Percentiles rank a stretch among this genome's conserved stretches.
Evolutionary conservation across 176 grass and related monocot species (phyloP).

Genomic region (Carex cristatella): DNA sequence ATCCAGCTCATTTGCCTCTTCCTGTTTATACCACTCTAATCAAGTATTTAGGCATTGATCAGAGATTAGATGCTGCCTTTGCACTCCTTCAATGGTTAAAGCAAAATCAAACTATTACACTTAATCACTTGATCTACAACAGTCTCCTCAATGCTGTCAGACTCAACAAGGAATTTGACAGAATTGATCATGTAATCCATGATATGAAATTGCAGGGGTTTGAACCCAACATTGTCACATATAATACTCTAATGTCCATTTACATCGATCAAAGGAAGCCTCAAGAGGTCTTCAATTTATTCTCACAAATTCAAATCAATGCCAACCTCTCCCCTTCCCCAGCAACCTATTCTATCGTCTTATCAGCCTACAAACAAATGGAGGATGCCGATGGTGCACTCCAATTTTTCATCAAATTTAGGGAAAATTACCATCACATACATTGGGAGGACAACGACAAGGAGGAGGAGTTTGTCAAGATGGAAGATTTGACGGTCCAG

Average conservation of each 20-base stretch:
- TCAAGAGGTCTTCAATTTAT: slow-evolving; percentile 41
- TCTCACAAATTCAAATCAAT: slow-evolving; percentile 31
- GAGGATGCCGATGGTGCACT: slow-evolving; percentile 48
- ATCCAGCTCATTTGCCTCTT: slow-evolving; percentile 33
- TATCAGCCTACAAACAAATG: slow-evolving; percentile 65
- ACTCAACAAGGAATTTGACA: slow-evolving; percentile 35
- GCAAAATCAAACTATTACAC: neutral
- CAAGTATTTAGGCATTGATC: slow-evolving; percentile 39
- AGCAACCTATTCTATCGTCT: slow-evolving; percentile 51
- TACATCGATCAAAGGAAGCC: neutral
- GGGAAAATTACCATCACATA: slow-evolving; percentile 30
- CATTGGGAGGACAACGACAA: slow-evolving; percentile 44
- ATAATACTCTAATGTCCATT: neutral
- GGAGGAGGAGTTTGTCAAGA: slow-evolving; percentile 45
- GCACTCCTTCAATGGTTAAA: slow-evolving; percentile 62
- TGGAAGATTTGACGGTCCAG: slow-evolving; percentile 34
- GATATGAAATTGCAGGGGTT: slow-evolving; percentile 34
- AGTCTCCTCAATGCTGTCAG: slow-evolving; percentile 61
- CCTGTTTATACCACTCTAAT: slow-evolving; percentile 62
- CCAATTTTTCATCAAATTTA: slow-evolving; percentile 45
- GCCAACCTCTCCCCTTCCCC: slow-evolving; percentile 48
- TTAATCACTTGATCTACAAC: slow-evolving; percentile 77
- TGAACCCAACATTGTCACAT: neutral
- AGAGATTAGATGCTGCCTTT: slow-evolving; percentile 52
- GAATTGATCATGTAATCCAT: slow-evolving; percentile 33